A percentile compares a stretch with the other conserved stretches of the same genome.
These are phyloP conservation scores for Pseudogymnoascus sp. DNA, from an alignment of 2,329 filamentous ascomycete genomes.

Conservation along the genomic window DNA sequence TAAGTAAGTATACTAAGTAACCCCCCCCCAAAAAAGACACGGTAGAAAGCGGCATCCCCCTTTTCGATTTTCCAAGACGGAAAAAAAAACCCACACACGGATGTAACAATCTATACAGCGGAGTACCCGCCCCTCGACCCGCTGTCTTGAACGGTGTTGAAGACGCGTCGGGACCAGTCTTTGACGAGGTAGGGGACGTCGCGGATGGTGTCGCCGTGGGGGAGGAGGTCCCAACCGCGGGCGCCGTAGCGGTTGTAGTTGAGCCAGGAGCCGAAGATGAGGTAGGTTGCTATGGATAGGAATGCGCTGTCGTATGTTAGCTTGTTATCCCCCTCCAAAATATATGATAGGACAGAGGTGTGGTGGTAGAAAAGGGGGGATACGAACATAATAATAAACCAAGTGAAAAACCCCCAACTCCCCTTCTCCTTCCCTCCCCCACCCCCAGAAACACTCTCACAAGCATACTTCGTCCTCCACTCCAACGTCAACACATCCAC, in stretches of 20 bases:
- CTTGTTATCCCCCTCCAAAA: neutral
- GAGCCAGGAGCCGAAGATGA: conserved; percentile 97
- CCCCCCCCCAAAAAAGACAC: neutral
- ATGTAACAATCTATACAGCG: conserved; percentile 55
- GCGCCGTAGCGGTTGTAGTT: conserved; percentile 98
- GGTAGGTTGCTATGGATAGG: conserved; percentile 75
- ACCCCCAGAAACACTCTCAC: conserved; percentile 47
- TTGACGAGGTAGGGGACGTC: conserved; percentile 88
- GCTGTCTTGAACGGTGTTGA: conserved; percentile 76
- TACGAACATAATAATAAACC: conserved; percentile 73
- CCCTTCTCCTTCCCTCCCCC: conserved; percentile 38
- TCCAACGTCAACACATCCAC: conserved; percentile 62
- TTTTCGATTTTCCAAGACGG: too few relatives aligned
- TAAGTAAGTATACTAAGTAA: neutral
- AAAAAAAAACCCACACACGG: too few relatives aligned
- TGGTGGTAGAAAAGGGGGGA: neutral
- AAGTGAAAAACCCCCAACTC: conserved; percentile 94
- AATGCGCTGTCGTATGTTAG: conserved; percentile 58
- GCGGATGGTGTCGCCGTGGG: conserved; percentile 84
- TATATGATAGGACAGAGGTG: neutral
- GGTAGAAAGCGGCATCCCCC: neutral
- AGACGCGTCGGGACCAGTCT: conserved; percentile 72
- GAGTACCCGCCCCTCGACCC: conserved; percentile 88
- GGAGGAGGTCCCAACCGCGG: conserved; percentile 87
- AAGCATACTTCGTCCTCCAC: conserved; percentile 85